Percentiles rank a stretch among this genome's conserved stretches.
Conservation (phyloP, 163 green algal genomes). For the Scenedesmus sp. region DNA sequence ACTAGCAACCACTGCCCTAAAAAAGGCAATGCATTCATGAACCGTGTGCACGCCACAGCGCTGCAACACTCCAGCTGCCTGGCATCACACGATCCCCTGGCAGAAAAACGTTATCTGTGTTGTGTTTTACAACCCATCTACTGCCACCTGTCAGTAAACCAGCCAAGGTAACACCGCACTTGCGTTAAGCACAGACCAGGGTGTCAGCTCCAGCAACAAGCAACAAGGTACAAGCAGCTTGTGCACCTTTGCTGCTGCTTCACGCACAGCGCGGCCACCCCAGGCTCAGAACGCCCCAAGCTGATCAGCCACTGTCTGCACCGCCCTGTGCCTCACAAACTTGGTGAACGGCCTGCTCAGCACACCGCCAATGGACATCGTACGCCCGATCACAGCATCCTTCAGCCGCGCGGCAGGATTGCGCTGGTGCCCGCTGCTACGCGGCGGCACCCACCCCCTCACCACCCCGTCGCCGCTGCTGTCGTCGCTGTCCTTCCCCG, state of each 20-base stretch:
- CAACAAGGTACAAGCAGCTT: too few relatives aligned
- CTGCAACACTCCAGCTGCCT: too few relatives aligned
- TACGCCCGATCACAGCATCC: conserved; percentile 26
- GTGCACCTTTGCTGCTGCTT: not conserved
- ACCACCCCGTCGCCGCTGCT: conserved; percentile 15
- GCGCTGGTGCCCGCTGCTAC: not conserved
- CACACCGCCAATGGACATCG: not conserved
- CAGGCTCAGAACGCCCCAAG: conserved; percentile 42
- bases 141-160: too few relatives aligned
- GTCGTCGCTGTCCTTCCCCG: not conserved
- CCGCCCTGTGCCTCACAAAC: not conserved
- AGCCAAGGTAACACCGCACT: too few relatives aligned
- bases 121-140: too few relatives aligned
- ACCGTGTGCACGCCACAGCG: too few relatives aligned
- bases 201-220: not conserved
- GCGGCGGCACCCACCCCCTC: not conserved
- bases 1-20: too few relatives aligned
- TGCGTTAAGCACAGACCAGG: too few relatives aligned
- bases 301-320: not conserved
- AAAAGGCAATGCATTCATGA: too few relatives aligned
- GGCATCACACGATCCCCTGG: too few relatives aligned
- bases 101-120: too few relatives aligned
- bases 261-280: not conserved
- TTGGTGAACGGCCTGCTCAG: conserved; percentile 3
- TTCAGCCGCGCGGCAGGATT: not conserved